Base-by-base conservation (phyloP, 2,329 filamentous ascomycete species). In the Graphilbum ipis-grandicollis region DNA sequence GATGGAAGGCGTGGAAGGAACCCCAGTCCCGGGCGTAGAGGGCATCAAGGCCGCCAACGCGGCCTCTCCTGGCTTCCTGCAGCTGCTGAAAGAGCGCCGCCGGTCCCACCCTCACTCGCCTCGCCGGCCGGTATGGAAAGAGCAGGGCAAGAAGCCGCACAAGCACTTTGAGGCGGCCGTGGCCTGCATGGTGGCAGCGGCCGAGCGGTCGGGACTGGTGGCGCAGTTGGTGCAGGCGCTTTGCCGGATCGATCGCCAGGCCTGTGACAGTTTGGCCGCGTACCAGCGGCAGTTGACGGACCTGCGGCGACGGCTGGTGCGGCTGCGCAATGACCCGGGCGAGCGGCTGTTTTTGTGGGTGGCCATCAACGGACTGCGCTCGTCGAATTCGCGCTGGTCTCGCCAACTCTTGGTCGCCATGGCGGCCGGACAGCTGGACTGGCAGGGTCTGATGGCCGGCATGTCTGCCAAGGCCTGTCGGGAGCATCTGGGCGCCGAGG, bases 221-320 rank as follows among this genome's bases (percentile, higher is more conserved):
- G 39, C 41, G 4, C 2, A 9, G 6, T 36, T 46, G 3, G 37
- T 44, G 17, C 28, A 15, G 18, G 30, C 33, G 10, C 32, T 45
- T 3, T 40, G 43, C 36, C 23, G 29, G 10, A 33, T 33, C n/a
- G 31, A 41, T 31, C 41, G 43, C 13, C 9, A 5, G 13, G 28
- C 18, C 32, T 45, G 39, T 19, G 38, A 39, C 31, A 43, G 38
- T 28, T 32, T 46, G 10, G 43, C 39, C 1, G 41, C 44, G 5
- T 46, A 45, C 37, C 41, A 46, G 36, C 17, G 17, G 18, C 34
- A 34, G 29, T 33, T 45, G 15, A 36, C 37, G n/a, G 33, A 33
- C 10, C 35, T 35, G 14, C 39, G 41, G 9, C 36, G 34, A n/a
- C 35, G 36, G 9, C 43, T 46, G 5, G 18, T 31, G 10, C 25